Evolutionary conservation across 192 early-diverging fungal species (phyloP), one percentile per base, ranked within the genome.

Genomic region (Lobulomyces angularis): DNA sequence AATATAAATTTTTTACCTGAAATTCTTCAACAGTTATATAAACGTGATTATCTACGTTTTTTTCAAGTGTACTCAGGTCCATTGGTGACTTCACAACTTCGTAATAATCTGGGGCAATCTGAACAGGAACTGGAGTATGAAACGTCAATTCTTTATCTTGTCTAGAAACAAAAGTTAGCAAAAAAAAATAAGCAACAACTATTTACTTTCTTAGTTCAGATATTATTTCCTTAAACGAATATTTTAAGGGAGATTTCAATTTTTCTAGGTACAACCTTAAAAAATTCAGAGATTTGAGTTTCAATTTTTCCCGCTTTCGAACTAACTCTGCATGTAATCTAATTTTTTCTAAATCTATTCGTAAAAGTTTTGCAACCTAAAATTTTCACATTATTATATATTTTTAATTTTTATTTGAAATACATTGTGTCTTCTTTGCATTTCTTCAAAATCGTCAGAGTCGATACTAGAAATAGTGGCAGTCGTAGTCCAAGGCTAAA

Each of bases 401-500:
- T 30, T 40, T 5, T 18, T 45, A 24, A 7, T 29, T 24, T 3
- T 12, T 24, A 35, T 43, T 3, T 27, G 28, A 16, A 83, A 62
- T 50, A 64, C 56, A 35, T 77, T 71, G 28, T 79, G 71, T 37
- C 79, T 77, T 4, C 69, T 69, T 35, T 81, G 80, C 26, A 75
- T 77, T 48, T 82, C 73, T 40, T 89, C 88, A 11, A 79, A 71
- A 21, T 86, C 83, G 24, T 82, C 75, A 43, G 69, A 7, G 43
- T 56, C 4, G 50, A 35, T 0, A 59, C 27, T 17, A 48, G 45
- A 11, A 55, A 77, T 65, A 14, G 80, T 69, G 1, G 72, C 77
- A 23, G 83, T 86, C 0, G 88, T 86, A 1, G 88, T 93, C 90
- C 88, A 93, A 8, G 89, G 90, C 73, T 81, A 46, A n/a, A 27